Conservation (phyloP, 805 yeast genomes). For the Ogataea neopini region DNA sequence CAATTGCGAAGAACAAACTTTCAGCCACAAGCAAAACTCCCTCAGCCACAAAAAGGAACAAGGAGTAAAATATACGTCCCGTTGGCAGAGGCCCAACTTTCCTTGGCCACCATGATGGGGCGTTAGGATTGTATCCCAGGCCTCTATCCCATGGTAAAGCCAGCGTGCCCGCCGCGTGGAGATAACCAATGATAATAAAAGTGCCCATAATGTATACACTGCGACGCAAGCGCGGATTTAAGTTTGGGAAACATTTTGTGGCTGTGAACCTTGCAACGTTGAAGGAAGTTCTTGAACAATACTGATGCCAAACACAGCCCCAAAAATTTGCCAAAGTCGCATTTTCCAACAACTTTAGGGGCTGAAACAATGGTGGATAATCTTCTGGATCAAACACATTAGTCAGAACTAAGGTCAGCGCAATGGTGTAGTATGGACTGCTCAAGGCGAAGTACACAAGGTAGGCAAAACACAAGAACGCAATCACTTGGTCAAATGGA, state of each 20-base stretch:
- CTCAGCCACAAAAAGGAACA: conserved; percentile 5
- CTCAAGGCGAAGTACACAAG: conserved; percentile 1
- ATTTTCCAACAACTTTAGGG: background rate
- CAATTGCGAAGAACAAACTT: background rate
- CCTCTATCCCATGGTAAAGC: conserved; percentile 3
- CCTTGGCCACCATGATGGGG: conserved; percentile 5
- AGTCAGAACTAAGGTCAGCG: background rate
- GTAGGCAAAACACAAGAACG: background rate
- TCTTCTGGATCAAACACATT: conserved; percentile 3
- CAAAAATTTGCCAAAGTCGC: conserved; percentile 9
- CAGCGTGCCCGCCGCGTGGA: conserved; percentile 3
- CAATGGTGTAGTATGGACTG: background rate
- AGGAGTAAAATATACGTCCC: conserved; percentile 6
- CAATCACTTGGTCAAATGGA: background rate
- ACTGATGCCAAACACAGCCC: conserved; percentile 16
- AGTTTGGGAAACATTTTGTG: background rate
- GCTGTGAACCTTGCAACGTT: conserved; percentile 6
- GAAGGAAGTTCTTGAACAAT: background rate
- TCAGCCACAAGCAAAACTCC: conserved; percentile 7
- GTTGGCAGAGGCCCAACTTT: background rate
- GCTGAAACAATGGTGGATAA: conserved; percentile 5
- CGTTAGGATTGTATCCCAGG: conserved; percentile 3
- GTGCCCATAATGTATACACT: conserved; percentile 2
- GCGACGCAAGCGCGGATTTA: background rate
- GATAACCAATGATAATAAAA: conserved; percentile 4